Evolutionary conservation across 179 eudicot species (phyloP), one percentile per base, ranked within the genome.

Genomic region (Silene noctiflora): DNA sequence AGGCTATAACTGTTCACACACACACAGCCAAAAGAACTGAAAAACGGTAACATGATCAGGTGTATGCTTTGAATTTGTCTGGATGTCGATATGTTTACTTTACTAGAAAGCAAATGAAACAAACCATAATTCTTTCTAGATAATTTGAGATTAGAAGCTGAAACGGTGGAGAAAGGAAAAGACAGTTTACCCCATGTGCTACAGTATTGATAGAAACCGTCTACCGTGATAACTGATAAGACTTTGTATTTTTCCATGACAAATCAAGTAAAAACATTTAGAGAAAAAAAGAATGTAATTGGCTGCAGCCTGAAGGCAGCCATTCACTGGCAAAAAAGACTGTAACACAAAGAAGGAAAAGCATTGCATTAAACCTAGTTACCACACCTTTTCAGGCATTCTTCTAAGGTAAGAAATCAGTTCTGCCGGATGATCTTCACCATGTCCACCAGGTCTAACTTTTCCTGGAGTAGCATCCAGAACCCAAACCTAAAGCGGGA

Each of bases 401-500:
- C 77, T 89, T 56, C 76, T 83, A 25, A 93, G 85, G 61, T 85
- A 85, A 72, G 95, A 84, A 58, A 93, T 93, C 56, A 91, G 84
- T 86, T 91, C 95, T 56, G 88, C 91, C 46, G 97, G 98, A 84
- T 86, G 98, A 83, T 93, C 98, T 80, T 91, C 95, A 76, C 93
- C 91, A 75, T 90, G 88, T 79, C 90, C 86, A 69, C 97, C 95
- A 85, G 93, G 89, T 80, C 88, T 89, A 75, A 90, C 91, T 85
- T 90, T 88, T 84, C 98, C 98, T 42, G 98, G 98, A 74, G 98
- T 89, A 71, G 98, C 91, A 85, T 93, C 98, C 72, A 93, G 83
- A 78, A 90, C 91, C 98, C 98, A 93, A 55, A 93, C 98, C 98
- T 93, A 33, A 20, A 42, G 29, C 44, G 31, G 53, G 22, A 27